Conservation (phyloP, 768 basidiomycete species). For the Phylloporus sp. region DNA sequence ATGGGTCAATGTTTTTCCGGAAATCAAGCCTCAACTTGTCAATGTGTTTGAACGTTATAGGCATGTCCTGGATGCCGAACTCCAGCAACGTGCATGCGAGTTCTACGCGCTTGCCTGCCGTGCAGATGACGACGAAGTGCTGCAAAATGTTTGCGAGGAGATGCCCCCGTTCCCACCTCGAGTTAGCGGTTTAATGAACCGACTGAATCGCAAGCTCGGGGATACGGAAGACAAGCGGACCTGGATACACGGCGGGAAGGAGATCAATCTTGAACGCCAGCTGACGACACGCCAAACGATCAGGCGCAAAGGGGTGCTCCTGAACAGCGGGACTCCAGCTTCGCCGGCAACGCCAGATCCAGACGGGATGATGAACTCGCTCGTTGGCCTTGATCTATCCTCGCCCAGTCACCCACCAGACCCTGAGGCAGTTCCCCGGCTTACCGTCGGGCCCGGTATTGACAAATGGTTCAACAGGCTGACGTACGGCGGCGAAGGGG, state of each 20-base stretch:
- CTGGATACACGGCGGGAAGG: conserved; percentile 95
- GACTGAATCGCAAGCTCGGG: conserved; percentile 84
- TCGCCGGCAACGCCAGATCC: conserved; percentile 34
- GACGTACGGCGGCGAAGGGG: conserved; percentile 74
- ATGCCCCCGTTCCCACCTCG: conserved; percentile 99
- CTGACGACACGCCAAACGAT: conserved; percentile 51
- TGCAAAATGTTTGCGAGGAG: conserved; percentile 95
- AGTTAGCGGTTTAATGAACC: conserved; percentile 82
- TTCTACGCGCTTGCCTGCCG: conserved; percentile 85
- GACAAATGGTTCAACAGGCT: conserved; percentile 90
- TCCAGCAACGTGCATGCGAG: conserved; percentile 98
- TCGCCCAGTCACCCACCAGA: conserved; percentile 20
- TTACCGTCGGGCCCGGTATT: conserved; percentile 66
- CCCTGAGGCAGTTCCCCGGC: conserved; percentile 39
- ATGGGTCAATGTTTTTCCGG: conserved; percentile 99
- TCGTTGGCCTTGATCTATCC: conserved; percentile 79
- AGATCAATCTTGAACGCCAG: conserved; percentile 79
- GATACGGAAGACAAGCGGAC: conserved; percentile 95
- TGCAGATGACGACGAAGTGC: conserved; percentile 85
- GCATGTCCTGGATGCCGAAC: conserved; percentile 94
- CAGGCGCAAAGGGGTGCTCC: conserved; percentile 28
- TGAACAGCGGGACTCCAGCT: conserved; percentile 34
- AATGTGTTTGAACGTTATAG: conserved; percentile 96
- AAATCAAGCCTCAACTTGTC: conserved; percentile 91
- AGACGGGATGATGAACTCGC: conserved; percentile 64